Base-by-base conservation (phyloP, 2,329 filamentous ascomycete species). In the Cladosporium colombiae region DNA sequence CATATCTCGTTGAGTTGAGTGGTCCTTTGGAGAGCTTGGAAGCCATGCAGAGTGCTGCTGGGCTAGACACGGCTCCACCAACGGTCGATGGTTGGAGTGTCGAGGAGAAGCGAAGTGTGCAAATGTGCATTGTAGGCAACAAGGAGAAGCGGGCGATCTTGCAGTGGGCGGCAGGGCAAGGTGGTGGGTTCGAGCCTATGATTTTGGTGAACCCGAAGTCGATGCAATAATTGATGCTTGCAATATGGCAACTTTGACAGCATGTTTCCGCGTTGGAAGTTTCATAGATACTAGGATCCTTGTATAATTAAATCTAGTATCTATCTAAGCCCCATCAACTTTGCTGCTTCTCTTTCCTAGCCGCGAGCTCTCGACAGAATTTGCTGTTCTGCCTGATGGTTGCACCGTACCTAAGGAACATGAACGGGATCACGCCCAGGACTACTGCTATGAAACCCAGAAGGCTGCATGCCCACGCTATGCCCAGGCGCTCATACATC, bases 401-500 rank as follows among this genome's bases (percentile, higher is more conserved):
- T n/a, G 78, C 77, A 0, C 84, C 84, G 70, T 84, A 87, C 70
- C 77, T 81, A 66, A 87, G 80, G 70, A 89, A 88, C 2, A 82
- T 73, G 71, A 89, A 87, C 0, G 86, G 86, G 49, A 88, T 85
- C 10, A 85, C 70, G 31, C 82, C 83, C 67, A 88, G 78, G 5
- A 73, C 75, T 25, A 84, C 62, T 67, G 79, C 81, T 64, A 85
- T 72, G 57, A 84, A 83, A 0, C 81, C 84, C 3, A 86, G 70
- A 57, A 85, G 62, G 64, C 79, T 82, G 59, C 81, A 84, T 5
- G 82, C 83, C 90, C 91, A 93, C 68, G 89, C 86, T 66, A 89
- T 85, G 21, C 90, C 91, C 25, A 93, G 81, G 29, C 80, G 83
- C 7, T 85, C 75, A 74, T 92, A 94, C 88, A 93, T 79, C 0